Evolutionary conservation across 2,329 filamentous ascomycete genomes (phyloP), one percentile per base, ranked within the genome.

Genomic region (Aureobasidium sp.): DNA sequence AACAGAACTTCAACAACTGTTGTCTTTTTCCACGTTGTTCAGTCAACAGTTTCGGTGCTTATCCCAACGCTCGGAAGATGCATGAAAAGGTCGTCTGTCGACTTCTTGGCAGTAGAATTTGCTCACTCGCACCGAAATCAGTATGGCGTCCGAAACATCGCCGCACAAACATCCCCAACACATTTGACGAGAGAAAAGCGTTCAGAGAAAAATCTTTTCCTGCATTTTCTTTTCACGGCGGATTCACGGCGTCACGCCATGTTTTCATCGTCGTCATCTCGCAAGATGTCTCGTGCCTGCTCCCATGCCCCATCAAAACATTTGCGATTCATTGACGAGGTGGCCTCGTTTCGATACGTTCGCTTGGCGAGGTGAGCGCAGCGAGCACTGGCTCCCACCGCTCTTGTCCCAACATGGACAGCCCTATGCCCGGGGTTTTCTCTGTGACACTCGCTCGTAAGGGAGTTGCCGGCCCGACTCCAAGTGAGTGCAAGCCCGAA

Each of bases 181-280:
- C 57, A 50, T 30, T 59, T 42, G 13, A 49, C 25, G 45, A 50
- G 27, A 50, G 34, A 13, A 25, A 36, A 42, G 45, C 57, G 57
- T 50, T 59, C 57, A 21, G 21, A 34, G 30, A 41, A 50, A 59
- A 59, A 49, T 42, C 36, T 34, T 42, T 42, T 42, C 21, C 29
- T 59, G 25, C 57, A 34, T 42, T 50, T 42, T 50, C 34, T 50
- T 59, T 50, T 50, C 57, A 21, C 57, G 57, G 57, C 57, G 57
- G n/a, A 59, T 59, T 50, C 45, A 59, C 57, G 57, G 57, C 45
- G 45, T 59, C 57, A 59, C 45, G 45, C 55, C 45, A 49, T 59
- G 34, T 14, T 32, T 42, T 37, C 51, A 32, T 58, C 55, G 36
- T 58, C 55, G 36, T 59, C 54, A 48, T 48, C 36, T 41, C 34